Evolutionary conservation across 352 stramenopile species (phyloP).

Genomic region (Thalassiosira delicatula): DNA sequence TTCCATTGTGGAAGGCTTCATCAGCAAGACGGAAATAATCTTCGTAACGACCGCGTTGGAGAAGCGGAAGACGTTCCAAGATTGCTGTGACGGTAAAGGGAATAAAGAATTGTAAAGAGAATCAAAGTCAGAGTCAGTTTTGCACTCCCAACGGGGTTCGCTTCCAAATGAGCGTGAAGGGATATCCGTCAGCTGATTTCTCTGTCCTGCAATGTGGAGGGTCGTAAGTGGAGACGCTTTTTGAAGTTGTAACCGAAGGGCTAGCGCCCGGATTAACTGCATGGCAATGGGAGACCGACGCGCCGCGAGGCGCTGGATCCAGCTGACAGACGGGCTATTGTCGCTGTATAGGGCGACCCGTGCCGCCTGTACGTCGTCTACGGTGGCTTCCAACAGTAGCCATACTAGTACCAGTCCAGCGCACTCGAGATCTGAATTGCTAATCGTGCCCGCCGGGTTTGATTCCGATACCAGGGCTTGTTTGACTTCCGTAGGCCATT

Average conservation of each 20-base stretch:
- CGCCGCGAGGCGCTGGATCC: background rate
- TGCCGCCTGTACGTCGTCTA: too few species aligned
- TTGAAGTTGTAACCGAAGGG: background rate
- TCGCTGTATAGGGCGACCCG: conserved; percentile 26
- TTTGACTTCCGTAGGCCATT: conserved; percentile 6
- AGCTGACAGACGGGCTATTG: conserved; percentile 14
- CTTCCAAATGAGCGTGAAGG: conserved; percentile 53
- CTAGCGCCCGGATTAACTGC: background rate
- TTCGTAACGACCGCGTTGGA: conserved; percentile 25
- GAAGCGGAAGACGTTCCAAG: conserved; percentile 45
- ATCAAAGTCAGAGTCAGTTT: conserved; percentile 27
- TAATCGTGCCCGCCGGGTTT: conserved; percentile 15
- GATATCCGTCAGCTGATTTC: conserved; percentile 42
- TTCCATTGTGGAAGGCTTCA: conserved; percentile 30
- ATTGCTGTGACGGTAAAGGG: conserved; percentile 42
- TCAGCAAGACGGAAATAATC: conserved; percentile 47
- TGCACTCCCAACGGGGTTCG: conserved; percentile 24
- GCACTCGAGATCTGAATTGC: conserved; percentile 18
- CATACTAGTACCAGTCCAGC: background rate
- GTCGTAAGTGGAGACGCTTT: background rate
- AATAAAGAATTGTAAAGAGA: conserved; percentile 43
- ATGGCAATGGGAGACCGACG: background rate
- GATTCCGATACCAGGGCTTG: background rate
- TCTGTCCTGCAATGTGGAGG: conserved; percentile 9
- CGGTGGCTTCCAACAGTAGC: conserved; percentile 1